A percentile compares a stretch with the other conserved stretches of the same genome.
Conservation (phyloP, 257 asterid genomes). For the Przewalskia tangutica region DNA sequence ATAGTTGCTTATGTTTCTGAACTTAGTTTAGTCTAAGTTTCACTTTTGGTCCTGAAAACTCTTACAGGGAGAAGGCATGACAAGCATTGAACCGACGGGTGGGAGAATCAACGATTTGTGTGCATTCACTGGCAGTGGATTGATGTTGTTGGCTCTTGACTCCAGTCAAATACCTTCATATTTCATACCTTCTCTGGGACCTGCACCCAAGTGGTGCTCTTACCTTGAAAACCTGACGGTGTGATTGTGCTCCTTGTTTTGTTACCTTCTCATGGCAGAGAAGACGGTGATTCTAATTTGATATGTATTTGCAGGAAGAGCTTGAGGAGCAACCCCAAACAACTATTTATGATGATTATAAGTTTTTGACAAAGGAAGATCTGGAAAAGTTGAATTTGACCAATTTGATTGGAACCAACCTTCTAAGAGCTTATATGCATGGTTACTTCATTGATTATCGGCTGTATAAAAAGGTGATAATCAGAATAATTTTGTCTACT, state of each 20-base stretch:
- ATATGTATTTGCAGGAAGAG: conserved; percentile 59
- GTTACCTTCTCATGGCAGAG: background rate
- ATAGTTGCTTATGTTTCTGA: background rate
- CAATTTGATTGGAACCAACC: conserved; percentile 71
- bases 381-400: conserved; percentile 64
- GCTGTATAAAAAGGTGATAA: conserved; percentile 69
- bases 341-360: conserved; percentile 81
- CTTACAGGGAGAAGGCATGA: conserved; percentile 88
- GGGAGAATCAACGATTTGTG: conserved; percentile 85
- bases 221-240: conserved; percentile 78
- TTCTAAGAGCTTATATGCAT: conserved; percentile 86
- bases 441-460: conserved; percentile 79
- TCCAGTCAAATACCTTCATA: conserved; percentile 85
- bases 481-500: background rate
- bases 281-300: conserved; percentile 5
- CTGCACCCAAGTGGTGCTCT: conserved; percentile 97
- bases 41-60: conserved; percentile 1
- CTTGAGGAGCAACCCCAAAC: conserved; percentile 86
- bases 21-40: background rate
- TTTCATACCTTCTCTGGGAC: conserved; percentile 93
- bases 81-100: conserved; percentile 83
- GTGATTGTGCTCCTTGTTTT: conserved; percentile 12
- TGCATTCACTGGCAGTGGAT: conserved; percentile 69
- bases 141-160: conserved; percentile 78
- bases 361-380: conserved; percentile 84